Percentiles rank a stretch among this genome's conserved stretches.
These are phyloP conservation scores for Volvox reticuliferus DNA, from an alignment of 139 green algal genomes.

Conservation along the genomic window DNA sequence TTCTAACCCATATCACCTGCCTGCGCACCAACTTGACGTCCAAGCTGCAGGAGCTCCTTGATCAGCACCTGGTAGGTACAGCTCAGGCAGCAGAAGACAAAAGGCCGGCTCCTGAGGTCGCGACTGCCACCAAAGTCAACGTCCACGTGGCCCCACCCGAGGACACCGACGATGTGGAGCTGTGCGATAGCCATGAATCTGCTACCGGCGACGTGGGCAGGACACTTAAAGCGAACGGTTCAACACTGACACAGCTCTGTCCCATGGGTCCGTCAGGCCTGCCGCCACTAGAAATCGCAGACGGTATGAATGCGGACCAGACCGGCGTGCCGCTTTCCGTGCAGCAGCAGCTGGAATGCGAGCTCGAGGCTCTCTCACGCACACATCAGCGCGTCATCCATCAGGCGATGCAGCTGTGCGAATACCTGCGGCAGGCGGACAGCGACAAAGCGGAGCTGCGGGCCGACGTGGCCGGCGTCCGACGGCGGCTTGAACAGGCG, in stretches of 20 bases:
- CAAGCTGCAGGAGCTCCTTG: not conserved
- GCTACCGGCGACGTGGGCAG: not conserved
- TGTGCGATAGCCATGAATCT: not conserved
- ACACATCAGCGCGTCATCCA: not conserved
- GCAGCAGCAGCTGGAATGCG: not conserved
- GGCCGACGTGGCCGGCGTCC: not conserved
- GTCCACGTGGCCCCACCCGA: not conserved
- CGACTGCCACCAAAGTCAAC: not conserved
- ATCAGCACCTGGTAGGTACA: not conserved
- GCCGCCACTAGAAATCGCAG: no score
- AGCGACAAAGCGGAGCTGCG: not conserved
- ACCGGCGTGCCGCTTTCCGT: not conserved
- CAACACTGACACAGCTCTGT: not conserved
- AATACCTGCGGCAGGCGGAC: not conserved
- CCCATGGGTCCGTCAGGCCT: no score
- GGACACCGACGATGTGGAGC: not conserved
- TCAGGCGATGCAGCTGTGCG: not conserved
- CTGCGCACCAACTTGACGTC: not conserved
- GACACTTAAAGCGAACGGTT: not conserved
- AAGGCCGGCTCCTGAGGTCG: not conserved
- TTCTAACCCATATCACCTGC: not conserved
- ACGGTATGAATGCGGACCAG: not conserved
- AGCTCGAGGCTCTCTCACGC: not conserved
- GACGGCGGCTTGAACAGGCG: conserved; percentile 8
- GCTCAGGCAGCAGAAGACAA: not conserved